Conservation (phyloP, 225 moss, liverwort and hornwort genomes). For the Bryum argenteum region DNA sequence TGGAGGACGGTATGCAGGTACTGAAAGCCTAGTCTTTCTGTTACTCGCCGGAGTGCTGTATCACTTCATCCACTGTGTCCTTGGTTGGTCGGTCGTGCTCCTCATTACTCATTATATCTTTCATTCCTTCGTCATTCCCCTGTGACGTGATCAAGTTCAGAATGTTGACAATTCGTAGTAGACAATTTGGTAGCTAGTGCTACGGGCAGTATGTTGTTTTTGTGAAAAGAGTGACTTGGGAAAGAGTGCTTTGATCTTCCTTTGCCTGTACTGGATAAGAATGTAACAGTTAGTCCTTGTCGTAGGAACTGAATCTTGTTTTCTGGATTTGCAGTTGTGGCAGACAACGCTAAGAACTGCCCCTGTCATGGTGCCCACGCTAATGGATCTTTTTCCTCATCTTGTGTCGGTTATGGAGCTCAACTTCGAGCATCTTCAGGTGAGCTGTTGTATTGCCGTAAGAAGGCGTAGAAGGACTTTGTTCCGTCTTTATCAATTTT, state of each 20-base stretch:
- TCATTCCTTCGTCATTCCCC: conserved; percentile 14
- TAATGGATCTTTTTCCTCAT: conserved; percentile 84
- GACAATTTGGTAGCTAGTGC: conserved; percentile 7
- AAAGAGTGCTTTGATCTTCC: not conserved
- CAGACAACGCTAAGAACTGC: conserved; percentile 87
- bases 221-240: not conserved
- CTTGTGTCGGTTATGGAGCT: conserved; percentile 89
- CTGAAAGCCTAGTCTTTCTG: conserved; percentile 10
- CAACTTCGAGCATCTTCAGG: conserved; percentile 91
- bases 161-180: not conserved
- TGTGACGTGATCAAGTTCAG: conserved; percentile 10
- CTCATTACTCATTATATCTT: not conserved
- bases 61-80: conserved; percentile 2
- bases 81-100: conserved; percentile 12
- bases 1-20: conserved; percentile 99
- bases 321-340: conserved; percentile 72
- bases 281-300: not conserved
- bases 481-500: too few relatives aligned
- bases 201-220: conserved; percentile 2
- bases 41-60: conserved; percentile 2
- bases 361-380: conserved; percentile 85
- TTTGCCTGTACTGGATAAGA: not conserved
- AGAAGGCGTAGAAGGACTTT: too few relatives aligned
- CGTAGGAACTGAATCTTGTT: conserved; percentile 24
- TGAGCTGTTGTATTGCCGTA: conserved; percentile 24